A percentile compares a stretch with the other conserved stretches of the same genome.
Conservation (phyloP, 768 basidiomycete species). For the Exidia glandulosa region DNA sequence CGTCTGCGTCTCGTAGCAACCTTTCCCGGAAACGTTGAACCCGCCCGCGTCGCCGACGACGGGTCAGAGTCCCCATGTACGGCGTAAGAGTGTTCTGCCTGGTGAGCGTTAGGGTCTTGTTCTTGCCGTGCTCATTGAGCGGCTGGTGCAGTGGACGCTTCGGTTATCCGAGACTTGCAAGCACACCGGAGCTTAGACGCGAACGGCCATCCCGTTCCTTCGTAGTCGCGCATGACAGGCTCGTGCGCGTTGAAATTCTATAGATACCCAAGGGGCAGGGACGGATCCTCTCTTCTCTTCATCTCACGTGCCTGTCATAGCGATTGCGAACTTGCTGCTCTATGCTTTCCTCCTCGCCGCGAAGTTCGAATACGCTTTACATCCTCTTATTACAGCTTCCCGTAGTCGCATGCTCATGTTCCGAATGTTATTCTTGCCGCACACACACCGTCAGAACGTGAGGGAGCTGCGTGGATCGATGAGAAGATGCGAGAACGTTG, state of each 20-base stretch:
- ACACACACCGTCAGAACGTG: slow-evolving; percentile 1
- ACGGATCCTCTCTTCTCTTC: no score
- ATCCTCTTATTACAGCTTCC: neutral
- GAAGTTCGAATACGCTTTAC: no score
- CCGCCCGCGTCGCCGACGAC: slow-evolving; percentile 47
- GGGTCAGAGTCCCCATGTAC: slow-evolving; percentile 65
- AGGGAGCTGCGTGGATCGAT: neutral
- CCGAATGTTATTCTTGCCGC: neutral
- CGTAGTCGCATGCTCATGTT: neutral
- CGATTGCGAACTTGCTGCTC: no score
- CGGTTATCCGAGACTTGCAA: slow-evolving; percentile 78
- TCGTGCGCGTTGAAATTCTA: no score
- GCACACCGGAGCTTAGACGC: slow-evolving; percentile 74
- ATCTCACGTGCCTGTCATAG: no score
- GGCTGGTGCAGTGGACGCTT: slow-evolving; percentile 59
- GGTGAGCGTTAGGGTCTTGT: slow-evolving; percentile 31
- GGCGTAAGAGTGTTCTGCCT: slow-evolving; percentile 91
- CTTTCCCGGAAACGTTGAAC: slow-evolving; percentile 50
- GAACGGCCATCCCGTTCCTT: no score
- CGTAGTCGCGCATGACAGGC: no score
- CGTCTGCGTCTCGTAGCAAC: slow-evolving; percentile 34
- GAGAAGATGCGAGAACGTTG: neutral
- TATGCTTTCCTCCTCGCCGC: no score
- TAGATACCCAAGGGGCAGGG: no score
- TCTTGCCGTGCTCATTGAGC: slow-evolving; percentile 4